These are phyloP conservation scores for Termitomyces sp. DNA, from an alignment of 768 basidiomycete species.

Conservation along the genomic window DNA sequence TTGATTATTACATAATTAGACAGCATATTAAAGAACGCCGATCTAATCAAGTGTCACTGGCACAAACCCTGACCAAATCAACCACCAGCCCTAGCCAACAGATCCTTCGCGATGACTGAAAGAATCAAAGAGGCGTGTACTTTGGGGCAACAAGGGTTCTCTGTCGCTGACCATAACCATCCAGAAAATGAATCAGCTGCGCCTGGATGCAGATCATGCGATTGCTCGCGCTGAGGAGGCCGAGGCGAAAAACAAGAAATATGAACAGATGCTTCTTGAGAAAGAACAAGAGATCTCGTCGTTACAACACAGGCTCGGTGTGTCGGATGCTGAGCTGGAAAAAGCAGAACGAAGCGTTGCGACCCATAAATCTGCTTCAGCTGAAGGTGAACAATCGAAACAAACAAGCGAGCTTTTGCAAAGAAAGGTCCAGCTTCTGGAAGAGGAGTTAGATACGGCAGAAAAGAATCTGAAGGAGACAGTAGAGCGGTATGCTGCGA, in stretches of 20 bases:
- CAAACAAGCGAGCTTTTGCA: conserved; percentile 65
- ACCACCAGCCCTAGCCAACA: conserved; percentile 1
- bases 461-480: conserved; percentile 98
- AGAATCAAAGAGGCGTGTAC: conserved; percentile 45
- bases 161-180: conserved; percentile 23
- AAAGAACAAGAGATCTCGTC: conserved; percentile 87
- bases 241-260: conserved; percentile 77
- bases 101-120: conserved; percentile 35
- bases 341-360: conserved; percentile 61
- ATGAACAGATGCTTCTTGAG: conserved; percentile 66
- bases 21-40: conserved; percentile 13
- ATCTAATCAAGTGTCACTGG: conserved; percentile 28
- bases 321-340: conserved; percentile 65
- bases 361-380: conserved; percentile 58
- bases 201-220: conserved; percentile 80
- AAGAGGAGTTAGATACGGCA: conserved; percentile 92
- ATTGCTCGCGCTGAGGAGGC: conserved; percentile 81
- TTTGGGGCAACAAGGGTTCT: not conserved
- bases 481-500: conserved; percentile 73
- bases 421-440: conserved; percentile 86
- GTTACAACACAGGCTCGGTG: conserved; percentile 61
- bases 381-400: conserved; percentile 67
- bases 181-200: conserved; percentile 74
- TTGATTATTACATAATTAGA: conserved; percentile 15
- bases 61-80: conserved; percentile 22